Percentiles rank a stretch among this genome's conserved stretches.
Evolutionary conservation across 306 rosid genomes (phyloP).

Genomic region (Mimosa pudica): DNA sequence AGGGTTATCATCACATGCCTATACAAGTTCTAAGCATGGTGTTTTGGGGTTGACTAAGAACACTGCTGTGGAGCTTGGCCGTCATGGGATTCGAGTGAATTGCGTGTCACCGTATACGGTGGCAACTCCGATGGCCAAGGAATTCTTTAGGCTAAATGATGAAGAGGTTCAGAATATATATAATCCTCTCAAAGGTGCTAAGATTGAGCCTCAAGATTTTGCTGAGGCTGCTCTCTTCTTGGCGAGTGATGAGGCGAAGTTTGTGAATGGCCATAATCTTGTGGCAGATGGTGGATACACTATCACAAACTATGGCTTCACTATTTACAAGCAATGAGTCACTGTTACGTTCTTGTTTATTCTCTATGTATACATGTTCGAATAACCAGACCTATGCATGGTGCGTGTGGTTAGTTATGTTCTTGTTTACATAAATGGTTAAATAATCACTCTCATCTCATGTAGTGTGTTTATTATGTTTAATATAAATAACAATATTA

Average conservation of each 20-base stretch:
- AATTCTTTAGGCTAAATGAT: constrained; percentile 35
- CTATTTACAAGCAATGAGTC: neutral
- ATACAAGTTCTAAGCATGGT: neutral
- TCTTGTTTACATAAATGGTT: neutral
- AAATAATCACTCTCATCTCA: neutral
- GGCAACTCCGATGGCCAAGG: constrained; percentile 39
- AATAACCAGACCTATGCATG: neutral
- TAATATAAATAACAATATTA: too few relatives aligned
- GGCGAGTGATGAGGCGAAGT: constrained; percentile 56
- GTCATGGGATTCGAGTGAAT: constrained; percentile 53
- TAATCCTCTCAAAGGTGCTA: neutral
- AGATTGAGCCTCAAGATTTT: neutral
- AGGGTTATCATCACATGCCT: constrained; percentile 23
- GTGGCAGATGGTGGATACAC: constrained; percentile 62
- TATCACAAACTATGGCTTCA: constrained; percentile 13
- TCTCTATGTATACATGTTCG: neutral
- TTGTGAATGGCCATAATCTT: constrained; percentile 55
- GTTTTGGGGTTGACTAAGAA: neutral
- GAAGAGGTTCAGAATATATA: constrained; percentile 26
- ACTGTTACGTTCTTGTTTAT: neutral
- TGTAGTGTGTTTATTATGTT: neutral
- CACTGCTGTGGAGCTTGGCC: constrained; percentile 37
- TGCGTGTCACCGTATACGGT: constrained; percentile 46
- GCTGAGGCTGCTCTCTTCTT: constrained; percentile 36
- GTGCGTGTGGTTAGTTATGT: neutral